Evolutionary conservation across 1,139 yeast species (phyloP).

Genomic region (Tardiomyces blankii): DNA sequence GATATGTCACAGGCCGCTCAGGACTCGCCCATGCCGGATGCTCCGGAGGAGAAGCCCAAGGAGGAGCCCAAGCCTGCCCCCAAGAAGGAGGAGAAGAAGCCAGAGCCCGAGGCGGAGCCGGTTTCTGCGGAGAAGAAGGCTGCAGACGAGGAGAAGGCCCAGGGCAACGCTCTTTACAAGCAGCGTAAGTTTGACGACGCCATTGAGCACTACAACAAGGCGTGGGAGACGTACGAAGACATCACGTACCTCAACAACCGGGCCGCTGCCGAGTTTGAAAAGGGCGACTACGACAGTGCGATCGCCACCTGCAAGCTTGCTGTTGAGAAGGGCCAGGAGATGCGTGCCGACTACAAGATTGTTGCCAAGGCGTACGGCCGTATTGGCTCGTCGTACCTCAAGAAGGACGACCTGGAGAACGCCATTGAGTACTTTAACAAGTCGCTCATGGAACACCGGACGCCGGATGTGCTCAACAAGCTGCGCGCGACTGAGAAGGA

Average conservation of each 20-base stretch:
- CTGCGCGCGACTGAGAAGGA: constrained; percentile 82
- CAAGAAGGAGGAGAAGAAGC: constrained; percentile 20
- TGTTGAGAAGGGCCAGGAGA: constrained; percentile 78
- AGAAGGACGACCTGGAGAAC: constrained; percentile 55
- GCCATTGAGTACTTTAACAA: constrained; percentile 80
- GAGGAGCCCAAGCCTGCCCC: constrained; percentile 23
- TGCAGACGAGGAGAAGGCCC: constrained; percentile 74
- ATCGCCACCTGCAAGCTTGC: constrained; percentile 74
- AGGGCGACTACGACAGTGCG: constrained; percentile 82
- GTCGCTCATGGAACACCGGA: constrained; percentile 93
- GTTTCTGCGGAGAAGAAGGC: constrained; percentile 29
- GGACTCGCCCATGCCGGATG: constrained; percentile 15
- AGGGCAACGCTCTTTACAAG: constrained; percentile 83
- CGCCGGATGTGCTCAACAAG: constrained; percentile 85
- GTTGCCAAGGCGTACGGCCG: constrained; percentile 92
- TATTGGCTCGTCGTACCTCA: constrained; percentile 72
- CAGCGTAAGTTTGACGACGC: constrained; percentile 88
- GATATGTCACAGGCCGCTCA: constrained; percentile 28
- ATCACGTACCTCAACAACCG: constrained; percentile 92
- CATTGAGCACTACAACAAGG: constrained; percentile 70
- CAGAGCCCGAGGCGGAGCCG: constrained; percentile 15
- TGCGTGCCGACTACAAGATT: constrained; percentile 83
- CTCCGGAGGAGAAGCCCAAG: constrained; percentile 18
- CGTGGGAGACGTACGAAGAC: constrained; percentile 75
- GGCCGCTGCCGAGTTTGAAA: constrained; percentile 96